Evolutionary conservation across 2,329 filamentous ascomycete species (phyloP), one percentile per base, ranked within the genome.

Genomic region (Coniella lustricola): DNA sequence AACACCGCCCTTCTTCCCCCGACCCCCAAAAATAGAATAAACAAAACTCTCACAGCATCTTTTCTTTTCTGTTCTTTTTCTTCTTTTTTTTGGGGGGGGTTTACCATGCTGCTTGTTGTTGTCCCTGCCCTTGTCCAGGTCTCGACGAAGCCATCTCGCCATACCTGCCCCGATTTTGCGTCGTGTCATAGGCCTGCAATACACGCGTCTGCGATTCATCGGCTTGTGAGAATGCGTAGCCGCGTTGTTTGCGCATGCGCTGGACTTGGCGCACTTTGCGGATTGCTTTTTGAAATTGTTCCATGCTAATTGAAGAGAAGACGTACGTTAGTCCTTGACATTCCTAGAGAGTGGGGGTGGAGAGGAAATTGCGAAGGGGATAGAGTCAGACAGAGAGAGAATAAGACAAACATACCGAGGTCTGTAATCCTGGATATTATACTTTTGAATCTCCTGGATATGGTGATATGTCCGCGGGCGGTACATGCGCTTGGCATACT

Each of bases 281-380:
- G 62, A 98, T 97, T 18, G 93, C 93, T 70, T 98, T 98, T 71
- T 98, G 93, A 75, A 98, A 98, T 70, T 98, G 93, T 63, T 98
- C 93, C 93, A 98, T 98, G 62, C 87, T 91, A 55, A 29, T 17
- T 13, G 37, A n/a, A n/a, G n/a, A n/a, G 35, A 10, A 44, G 32
- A 35, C 12, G 18, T 17, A 13, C 18, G 22, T 2, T 34, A 31
- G 25, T n/a, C 12, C 10, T 29, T 5, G 5, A 10, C 10, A 10
- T 29, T 5, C 10, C 25, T 29, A 42, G 40, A 14, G 20, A 4
- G 7, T 31, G 10, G 16, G 25, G 16, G 10, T 10, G 16, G 18
- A 34, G 44, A 3, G 14, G 34, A 37, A 34, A 38, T 8, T 16
- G 3, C 50, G 37, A 32, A 47, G 22, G 61, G 22, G 4, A 29